These are phyloP conservation scores for Nasturtium officinale DNA, from an alignment of 345 rosid species.

Conservation along the genomic window DNA sequence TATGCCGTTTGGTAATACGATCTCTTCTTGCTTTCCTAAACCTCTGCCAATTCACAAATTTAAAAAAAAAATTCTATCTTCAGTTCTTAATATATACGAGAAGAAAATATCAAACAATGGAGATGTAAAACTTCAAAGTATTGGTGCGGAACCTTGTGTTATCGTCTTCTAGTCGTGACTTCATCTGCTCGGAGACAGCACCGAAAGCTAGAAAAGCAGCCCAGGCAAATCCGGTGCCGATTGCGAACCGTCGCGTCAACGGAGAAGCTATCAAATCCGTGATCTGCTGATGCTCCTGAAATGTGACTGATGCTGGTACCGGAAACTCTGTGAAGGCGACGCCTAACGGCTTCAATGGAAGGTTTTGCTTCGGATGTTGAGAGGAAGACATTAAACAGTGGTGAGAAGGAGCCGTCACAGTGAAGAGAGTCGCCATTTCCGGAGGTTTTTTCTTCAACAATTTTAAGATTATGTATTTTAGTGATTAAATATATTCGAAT, in stretches of 20 bases:
- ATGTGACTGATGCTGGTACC: neutral
- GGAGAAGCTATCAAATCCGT: constrained; percentile 81
- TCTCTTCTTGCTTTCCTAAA: constrained; percentile 65
- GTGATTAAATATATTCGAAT: neutral
- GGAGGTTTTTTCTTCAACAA: neutral
- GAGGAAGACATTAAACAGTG: constrained; percentile 46
- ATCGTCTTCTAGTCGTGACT: constrained; percentile 62
- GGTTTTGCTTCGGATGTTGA: constrained; percentile 46
- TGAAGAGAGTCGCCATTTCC: constrained; percentile 43
- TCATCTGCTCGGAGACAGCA: constrained; percentile 73
- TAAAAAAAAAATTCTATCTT: neutral
- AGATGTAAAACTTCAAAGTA: neutral
- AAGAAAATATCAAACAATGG: neutral
- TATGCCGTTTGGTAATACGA: constrained; percentile 75
- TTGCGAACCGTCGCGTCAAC: constrained; percentile 79
- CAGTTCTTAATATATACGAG: neutral
- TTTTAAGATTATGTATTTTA: neutral
- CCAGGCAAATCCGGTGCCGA: constrained; percentile 84
- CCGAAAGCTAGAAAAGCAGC: constrained; percentile 68
- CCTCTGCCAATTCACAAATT: constrained; percentile 46
- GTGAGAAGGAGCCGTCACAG: constrained; percentile 31
- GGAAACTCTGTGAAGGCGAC: constrained; percentile 7
- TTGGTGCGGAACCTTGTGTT: constrained; percentile 56
- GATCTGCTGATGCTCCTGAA: constrained; percentile 19
- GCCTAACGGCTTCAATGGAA: constrained; percentile 12